Evolutionary conservation across 176 grass and related monocot genomes (phyloP).

Genomic region (Eragrostis nindensis): DNA sequence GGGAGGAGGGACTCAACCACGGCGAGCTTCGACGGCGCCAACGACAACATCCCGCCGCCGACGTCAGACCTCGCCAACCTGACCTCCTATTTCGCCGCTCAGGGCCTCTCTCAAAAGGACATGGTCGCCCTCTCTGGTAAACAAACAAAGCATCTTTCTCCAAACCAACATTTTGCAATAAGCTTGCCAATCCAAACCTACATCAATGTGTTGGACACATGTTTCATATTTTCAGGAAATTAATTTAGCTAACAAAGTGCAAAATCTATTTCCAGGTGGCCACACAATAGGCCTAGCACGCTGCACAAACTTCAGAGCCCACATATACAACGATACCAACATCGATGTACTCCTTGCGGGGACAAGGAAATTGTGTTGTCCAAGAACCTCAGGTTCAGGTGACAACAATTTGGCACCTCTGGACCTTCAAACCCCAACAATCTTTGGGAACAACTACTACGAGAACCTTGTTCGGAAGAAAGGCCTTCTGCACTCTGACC

Average conservation of each 20-base stretch:
- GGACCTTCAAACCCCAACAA: constrained; percentile 55
- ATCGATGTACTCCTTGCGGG: constrained; percentile 47
- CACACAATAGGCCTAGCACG: constrained; percentile 76
- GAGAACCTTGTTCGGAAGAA: constrained; percentile 41
- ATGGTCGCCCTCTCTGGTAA: constrained; percentile 69
- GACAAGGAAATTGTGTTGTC: constrained; percentile 38
- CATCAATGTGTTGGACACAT: not conserved
- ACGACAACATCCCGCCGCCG: constrained; percentile 65
- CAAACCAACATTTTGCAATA: not conserved
- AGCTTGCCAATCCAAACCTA: too few relatives aligned
- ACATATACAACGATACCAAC: constrained; percentile 78
- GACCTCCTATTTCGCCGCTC: constrained; percentile 52
- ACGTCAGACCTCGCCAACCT: constrained; percentile 53
- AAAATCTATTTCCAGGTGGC: constrained; percentile 38
- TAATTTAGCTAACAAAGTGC: too few relatives aligned
- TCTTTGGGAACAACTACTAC: constrained; percentile 64
- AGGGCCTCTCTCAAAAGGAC: constrained; percentile 62
- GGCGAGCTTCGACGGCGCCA: constrained; percentile 60
- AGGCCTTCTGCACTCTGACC: constrained; percentile 70
- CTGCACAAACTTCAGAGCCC: constrained; percentile 64
- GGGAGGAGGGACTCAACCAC: constrained; percentile 62
- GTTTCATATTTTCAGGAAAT: not conserved
- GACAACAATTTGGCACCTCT: constrained; percentile 69
- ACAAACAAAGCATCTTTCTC: not conserved
- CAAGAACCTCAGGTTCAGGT: constrained; percentile 26